Base-by-base conservation (phyloP, 2,329 filamentous ascomycete genomes). In the Pseudogymnoascus sp. region DNA sequence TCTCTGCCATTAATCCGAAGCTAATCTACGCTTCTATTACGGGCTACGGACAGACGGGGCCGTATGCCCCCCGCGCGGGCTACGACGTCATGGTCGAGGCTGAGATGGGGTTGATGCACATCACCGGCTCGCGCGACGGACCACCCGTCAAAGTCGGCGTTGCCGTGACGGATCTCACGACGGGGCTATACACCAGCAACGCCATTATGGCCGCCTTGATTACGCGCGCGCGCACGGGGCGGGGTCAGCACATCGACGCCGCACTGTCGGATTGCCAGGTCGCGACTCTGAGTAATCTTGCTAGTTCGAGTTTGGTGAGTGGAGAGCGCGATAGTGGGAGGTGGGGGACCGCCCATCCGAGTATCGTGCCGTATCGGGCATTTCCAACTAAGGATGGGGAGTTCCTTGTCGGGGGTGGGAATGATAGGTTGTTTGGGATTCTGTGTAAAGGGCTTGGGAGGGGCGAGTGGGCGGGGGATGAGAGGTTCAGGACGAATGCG, bases 1-100 rank as follows among this genome's bases (percentile, higher is more conserved):
- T 99, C 1, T 84, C 82, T 61, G 83, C 86, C 68, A 87, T 97
- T 74, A 97, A 97, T 72, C 93, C 93, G 0, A 79, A 81, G 5
- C 81, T 99, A 57, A 90, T 99, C 69, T 99, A 99, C 73, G 92
- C 93, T 13, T 96, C 91, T 69, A 96, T 99, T 70, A 99, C 95
- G 0, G 95, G 95, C 0, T 99, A 97, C 73, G 95, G 95, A 1
- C 95, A 99, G 74, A 96, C 90, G 1, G 95, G 95, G 0, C 95
- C 95, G 0, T 96, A 96, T 76, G 86, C 88, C 5, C 84, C 87
- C 67, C 84, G 95, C 13, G 92, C 95, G 3, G 95, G 95, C 4
- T 99, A 99, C 80, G 95, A 99, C 76, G 95, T 99, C 69, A 99
- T 99, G 93, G 93, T 99, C 10, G 95, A 99, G 79, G 95, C 95